These are phyloP conservation scores for Exophiala sp. DNA, from an alignment of 2,329 filamentous ascomycete genomes.

Conservation along the genomic window DNA sequence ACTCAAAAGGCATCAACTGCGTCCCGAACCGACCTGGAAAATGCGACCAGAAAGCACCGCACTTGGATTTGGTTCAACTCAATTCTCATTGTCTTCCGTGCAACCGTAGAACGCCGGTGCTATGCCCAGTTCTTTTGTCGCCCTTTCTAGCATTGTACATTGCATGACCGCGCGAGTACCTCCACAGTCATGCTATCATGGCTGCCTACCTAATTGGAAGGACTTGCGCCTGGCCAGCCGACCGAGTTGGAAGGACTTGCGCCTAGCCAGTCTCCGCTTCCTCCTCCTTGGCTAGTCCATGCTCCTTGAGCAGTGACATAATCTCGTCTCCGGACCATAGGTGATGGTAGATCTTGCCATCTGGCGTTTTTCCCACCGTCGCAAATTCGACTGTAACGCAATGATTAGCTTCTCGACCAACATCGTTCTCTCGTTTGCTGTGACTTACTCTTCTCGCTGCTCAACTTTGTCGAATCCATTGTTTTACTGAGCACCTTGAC, in stretches of 20 bases:
- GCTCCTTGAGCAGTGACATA: conserved; percentile 86
- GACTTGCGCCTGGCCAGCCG: conserved; percentile 30
- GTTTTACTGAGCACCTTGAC: conserved; percentile 99
- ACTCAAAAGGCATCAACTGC: too few relatives aligned
- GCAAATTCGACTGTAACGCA: conserved; percentile 79
- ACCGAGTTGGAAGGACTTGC: neutral
- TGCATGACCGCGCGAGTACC: neutral
- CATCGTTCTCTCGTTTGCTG: conserved; percentile 3
- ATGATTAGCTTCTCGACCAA: conserved; percentile 26
- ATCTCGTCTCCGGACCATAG: conserved; percentile 98
- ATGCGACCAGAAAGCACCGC: too few relatives aligned
- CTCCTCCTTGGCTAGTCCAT: conserved; percentile 87
- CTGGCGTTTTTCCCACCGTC: conserved; percentile 90
- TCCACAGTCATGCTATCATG: neutral
- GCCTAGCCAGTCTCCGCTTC: conserved; percentile 56
- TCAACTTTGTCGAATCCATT: conserved; percentile 98
- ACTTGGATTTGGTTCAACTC: neutral
- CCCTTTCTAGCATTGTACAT: conserved; percentile 12
- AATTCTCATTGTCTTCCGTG: neutral
- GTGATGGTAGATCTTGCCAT: conserved; percentile 96
- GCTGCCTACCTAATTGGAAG: neutral
- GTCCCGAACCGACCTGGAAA: too few relatives aligned
- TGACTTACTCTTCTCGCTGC: conserved; percentile 93
- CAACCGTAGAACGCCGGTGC: conserved; percentile 22
- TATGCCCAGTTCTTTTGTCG: conserved; percentile 15